Conservation (phyloP, 495 filamentous ascomycete species). For the Hypoxylon perforatum region DNA sequence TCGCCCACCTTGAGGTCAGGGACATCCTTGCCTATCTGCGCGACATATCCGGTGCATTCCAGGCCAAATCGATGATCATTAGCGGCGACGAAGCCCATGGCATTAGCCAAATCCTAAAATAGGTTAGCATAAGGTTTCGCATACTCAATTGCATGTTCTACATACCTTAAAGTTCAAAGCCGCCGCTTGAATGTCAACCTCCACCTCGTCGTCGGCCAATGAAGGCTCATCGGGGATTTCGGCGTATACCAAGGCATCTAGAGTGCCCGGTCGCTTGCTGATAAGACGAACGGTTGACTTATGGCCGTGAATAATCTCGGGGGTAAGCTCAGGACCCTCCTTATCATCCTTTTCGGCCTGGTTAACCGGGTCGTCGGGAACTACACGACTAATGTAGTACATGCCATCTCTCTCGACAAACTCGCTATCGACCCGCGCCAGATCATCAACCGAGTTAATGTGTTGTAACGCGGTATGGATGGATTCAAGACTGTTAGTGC, state of each 20-base stretch:
- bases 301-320: not conserved
- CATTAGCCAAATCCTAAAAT: conserved; percentile 41
- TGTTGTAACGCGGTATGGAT: conserved; percentile 38
- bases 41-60: conserved; percentile 53
- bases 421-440: conserved; percentile 41
- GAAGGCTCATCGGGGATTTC: conserved; percentile 14
- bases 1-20: conserved; percentile 45
- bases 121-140: not conserved
- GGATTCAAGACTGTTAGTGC: not conserved
- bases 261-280: conserved; percentile 34
- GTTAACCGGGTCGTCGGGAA: conserved; percentile 30
- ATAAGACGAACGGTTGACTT: conserved; percentile 30
- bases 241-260: conserved; percentile 29
- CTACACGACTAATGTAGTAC: conserved; percentile 39
- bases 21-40: conserved; percentile 49
- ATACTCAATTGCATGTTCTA: conserved; percentile 31
- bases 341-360: conserved; percentile 18
- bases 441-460: conserved; percentile 33
- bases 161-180: conserved; percentile 51
- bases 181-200: conserved; percentile 46
- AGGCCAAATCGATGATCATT: conserved; percentile 45
- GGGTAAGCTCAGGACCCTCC: conserved; percentile 10
- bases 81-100: conserved; percentile 52
- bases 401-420: conserved; percentile 47
- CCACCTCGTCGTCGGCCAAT: conserved; percentile 43